phyloP scores from a whole-genome alignment of 1,139 yeast genomes.

The Geotrichum aggregatum region DNA sequence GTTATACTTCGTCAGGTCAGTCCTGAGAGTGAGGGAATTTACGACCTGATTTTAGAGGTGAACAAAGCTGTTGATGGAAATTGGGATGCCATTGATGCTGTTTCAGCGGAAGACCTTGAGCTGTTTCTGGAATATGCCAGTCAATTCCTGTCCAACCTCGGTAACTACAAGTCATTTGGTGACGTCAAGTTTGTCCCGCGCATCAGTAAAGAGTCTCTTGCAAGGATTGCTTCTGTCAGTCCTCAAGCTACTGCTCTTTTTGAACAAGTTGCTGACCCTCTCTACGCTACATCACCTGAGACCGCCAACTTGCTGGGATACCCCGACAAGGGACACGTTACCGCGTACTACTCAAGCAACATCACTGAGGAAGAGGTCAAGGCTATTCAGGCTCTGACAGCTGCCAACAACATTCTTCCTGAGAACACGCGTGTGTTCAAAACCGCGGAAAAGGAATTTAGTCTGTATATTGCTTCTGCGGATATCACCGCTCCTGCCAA shows the following conservation, averaged over 20 bases:
- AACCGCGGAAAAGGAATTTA: conserved; percentile 31
- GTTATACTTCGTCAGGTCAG: conserved; percentile 80
- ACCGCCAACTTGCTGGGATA: conserved; percentile 61
- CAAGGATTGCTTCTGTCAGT: conserved; percentile 44
- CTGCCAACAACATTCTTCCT: conserved; percentile 62
- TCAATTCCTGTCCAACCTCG: conserved; percentile 74
- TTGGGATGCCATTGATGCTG: conserved; percentile 41
- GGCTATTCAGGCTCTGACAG: conserved; percentile 59
- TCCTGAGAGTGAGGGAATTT: conserved; percentile 71
- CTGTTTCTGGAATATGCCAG: conserved; percentile 71
- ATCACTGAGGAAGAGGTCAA: conserved; percentile 61
- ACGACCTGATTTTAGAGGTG: conserved; percentile 58
- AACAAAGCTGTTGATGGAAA: conserved; percentile 53
- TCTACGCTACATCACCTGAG: conserved; percentile 51
- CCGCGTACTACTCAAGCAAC: conserved; percentile 62
- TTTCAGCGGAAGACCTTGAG: conserved; percentile 31
- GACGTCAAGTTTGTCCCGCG: conserved; percentile 80
- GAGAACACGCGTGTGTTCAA: conserved; percentile 70
- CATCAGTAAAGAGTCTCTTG: conserved; percentile 48
- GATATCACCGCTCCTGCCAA: conserved; percentile 25
- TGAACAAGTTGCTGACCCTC: conserved; percentile 44
- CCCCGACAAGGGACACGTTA: conserved; percentile 69
- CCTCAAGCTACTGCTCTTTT: conserved; percentile 43
- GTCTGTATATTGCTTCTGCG: conserved; percentile 35
- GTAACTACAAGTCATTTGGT: conserved; percentile 86